Base-by-base conservation (phyloP, 495 filamentous ascomycete genomes). In the Tuber borchii region DNA sequence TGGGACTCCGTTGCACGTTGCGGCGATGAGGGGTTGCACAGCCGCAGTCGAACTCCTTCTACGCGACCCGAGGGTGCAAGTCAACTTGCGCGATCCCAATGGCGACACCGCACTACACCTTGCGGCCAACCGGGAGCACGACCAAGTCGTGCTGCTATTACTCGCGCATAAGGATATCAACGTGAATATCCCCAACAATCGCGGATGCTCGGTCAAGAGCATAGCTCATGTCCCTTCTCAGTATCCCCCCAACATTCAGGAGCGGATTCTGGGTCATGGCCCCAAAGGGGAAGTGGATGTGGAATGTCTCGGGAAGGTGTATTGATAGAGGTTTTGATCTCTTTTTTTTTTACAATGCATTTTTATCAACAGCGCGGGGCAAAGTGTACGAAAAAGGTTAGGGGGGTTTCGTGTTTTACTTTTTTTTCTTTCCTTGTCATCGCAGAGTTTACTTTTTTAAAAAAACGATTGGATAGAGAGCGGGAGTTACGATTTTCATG, bases 51-150 rank as follows among this genome's bases (percentile, higher is more conserved):
- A 65, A 31, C 56, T 65, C 14, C 56, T 65, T 31, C 56, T 65
- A 12, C 0, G 3, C 31, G 56, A 65, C 31, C 56, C 56, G 42
- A 76, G 77, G 42, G 77, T 72, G 5, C 44, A 71, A n/a, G 45
- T 79, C 31, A 78, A 78, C 43, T 22, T 78, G 12, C 76, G 76
- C 14, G 77, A 48, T 39, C 26, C n/a, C 34, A 78, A 78, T 45
- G 77, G 76, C 8, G 71, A 79, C 42, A 79, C 77, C 14, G 75
- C 76, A 10, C 48, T 79, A 2, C 77, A 79, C 70, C 45, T 79
- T 6, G 77, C 77, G 26, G 77, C 65, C 16, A 7, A 12, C 2
- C 56, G 34, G 56, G 56, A 34, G 56, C 0, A 34, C 14, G 56
- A 65, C 3, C 12, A 34, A 65, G 7, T 17, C 26, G 26, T 65